A percentile compares a stretch with the other conserved stretches of the same genome.
Conservation (phyloP, 306 rosid genomes). For the Acacia melanoxylon region DNA sequence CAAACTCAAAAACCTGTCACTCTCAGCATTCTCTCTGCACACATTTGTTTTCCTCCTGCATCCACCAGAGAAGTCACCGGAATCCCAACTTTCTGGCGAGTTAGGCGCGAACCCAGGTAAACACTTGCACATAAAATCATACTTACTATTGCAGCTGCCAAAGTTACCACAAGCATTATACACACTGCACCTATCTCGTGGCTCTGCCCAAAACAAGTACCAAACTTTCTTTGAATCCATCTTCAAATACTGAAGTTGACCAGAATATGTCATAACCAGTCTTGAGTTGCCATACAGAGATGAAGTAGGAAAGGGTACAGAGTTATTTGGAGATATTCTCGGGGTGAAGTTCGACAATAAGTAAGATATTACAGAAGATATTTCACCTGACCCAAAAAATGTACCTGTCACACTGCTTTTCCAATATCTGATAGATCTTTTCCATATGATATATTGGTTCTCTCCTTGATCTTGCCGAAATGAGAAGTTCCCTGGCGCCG, state of each 20-base stretch:
- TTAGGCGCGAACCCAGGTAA: constrained; percentile 72
- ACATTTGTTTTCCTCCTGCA: constrained; percentile 60
- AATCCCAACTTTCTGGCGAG: constrained; percentile 53
- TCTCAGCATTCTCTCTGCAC: constrained; percentile 43
- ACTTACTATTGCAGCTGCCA: constrained; percentile 63
- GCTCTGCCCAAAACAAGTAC: constrained; percentile 72
- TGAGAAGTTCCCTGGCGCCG: constrained; percentile 70
- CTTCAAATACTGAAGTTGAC: constrained; percentile 60
- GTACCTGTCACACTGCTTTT: constrained; percentile 61
- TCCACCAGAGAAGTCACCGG: constrained; percentile 66
- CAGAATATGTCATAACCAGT: constrained; percentile 56
- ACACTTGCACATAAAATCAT: constrained; percentile 44
- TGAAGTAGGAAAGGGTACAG: constrained; percentile 63
- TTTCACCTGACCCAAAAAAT: constrained; percentile 53
- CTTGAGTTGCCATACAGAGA: constrained; percentile 56
- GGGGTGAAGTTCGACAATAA: constrained; percentile 59
- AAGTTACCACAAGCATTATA: constrained; percentile 77
- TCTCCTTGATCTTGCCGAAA: constrained; percentile 60
- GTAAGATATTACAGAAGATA: constrained; percentile 65
- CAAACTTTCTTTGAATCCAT: constrained; percentile 54
- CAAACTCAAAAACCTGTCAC: constrained; percentile 59
- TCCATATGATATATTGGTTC: constrained; percentile 62
- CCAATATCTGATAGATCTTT: constrained; percentile 76
- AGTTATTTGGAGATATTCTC: constrained; percentile 44
- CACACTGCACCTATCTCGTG: constrained; percentile 73